Evolutionary conservation across 345 rosid genomes (phyloP).

Genomic region (Murraya paniculata): DNA sequence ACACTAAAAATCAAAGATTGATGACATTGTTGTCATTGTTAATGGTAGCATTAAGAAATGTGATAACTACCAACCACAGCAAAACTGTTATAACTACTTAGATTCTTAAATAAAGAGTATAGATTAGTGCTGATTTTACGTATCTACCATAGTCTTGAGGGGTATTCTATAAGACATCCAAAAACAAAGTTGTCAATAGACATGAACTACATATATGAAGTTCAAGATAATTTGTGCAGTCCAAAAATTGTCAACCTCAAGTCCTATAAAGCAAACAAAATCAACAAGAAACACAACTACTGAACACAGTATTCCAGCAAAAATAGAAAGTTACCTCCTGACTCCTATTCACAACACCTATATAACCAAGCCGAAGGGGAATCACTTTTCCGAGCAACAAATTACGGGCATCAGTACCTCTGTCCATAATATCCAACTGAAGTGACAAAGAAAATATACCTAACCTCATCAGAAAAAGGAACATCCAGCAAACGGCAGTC

Average conservation of each 20-base stretch:
- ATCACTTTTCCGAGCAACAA: conserved; percentile 85
- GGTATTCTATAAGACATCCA: not conserved
- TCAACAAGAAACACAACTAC: not conserved
- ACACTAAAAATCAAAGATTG: not conserved
- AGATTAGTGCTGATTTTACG: not conserved
- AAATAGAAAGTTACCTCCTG: conserved; percentile 65
- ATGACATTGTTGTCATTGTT: not conserved
- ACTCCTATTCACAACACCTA: conserved; percentile 92
- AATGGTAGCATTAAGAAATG: not conserved
- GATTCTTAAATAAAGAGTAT: not conserved
- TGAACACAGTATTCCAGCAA: not conserved
- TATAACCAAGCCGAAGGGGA: conserved; percentile 91
- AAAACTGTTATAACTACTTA: not conserved
- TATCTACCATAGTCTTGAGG: not conserved
- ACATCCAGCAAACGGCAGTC: not conserved
- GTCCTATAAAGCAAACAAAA: not conserved
- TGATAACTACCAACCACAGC: not conserved
- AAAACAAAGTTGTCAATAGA: not conserved
- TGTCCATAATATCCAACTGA: conserved; percentile 97
- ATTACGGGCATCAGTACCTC: conserved; percentile 97
- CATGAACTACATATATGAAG: too few species aligned
- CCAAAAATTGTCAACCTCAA: not conserved
- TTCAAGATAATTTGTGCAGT: not conserved
- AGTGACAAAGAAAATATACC: conserved; percentile 19
- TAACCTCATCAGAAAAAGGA: conserved; percentile 22